Base-by-base conservation (phyloP, 1,284 basidiomycete genomes). In the Cutaneotrichosporon cyanovorans region DNA sequence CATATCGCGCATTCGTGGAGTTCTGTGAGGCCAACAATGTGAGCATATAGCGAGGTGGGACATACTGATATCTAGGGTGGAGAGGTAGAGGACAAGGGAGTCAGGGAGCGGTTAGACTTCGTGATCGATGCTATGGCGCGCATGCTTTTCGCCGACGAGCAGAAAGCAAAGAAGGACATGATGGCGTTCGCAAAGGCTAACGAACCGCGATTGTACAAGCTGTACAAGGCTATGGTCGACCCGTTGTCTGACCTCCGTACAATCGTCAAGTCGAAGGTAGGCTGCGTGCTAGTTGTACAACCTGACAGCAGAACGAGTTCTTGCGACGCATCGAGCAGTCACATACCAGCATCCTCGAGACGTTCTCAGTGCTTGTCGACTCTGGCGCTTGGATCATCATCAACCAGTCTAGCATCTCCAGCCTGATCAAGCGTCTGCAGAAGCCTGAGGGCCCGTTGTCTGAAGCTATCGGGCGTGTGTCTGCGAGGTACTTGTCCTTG, bases 341-440 rank as follows among this genome's bases (percentile, higher is more conserved):
- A 2, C 78, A 81, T 5, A 60, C 84, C 1, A 70, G 76, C 19
- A 75, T 84, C 25, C 66, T 82, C 2, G 68, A 78, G 0, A 95
- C 90, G 0, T 81, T 96, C 75, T 72, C 75, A 0, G 73, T 74
- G n/a, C 72, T 96, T 55, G 70, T 95, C 37, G 84, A 84, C 22
- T 78, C 81, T 21, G 80, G 81, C 3, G 80, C 78, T 31, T 81
- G 85, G 51, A 80, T 82, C 42, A 76, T 92, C 49, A 61, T 93
- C 61, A 95, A 95, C 63, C 80, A 84, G 39, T 88, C 89, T 0
- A 85, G 85, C 1, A 78, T 98, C 18, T 82, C 89, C 0, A 83
- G 83, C 0, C 77, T 98, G 6, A 58, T 77, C 41, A 68, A 82
- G 59, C 79, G 81, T 9, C 62, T 90, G 2, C 78, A 81, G 49